Base-by-base conservation (phyloP, 805 yeast species). In the Candida silvicultrix region DNA sequence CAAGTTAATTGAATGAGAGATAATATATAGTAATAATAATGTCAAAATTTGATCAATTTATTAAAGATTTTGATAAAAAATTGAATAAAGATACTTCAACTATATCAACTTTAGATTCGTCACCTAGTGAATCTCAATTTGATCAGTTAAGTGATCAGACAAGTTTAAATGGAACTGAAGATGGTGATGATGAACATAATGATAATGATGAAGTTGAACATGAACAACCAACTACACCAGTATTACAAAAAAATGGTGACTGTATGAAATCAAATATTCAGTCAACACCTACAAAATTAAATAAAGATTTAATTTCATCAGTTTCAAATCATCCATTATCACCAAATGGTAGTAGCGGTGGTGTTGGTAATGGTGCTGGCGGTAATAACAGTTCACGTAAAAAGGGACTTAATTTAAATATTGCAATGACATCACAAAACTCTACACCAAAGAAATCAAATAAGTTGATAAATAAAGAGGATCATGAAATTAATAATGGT, bases 31-130 rank as follows among this genome's bases (percentile, higher is more conserved):
- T n/a, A n/a, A n/a, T n/a, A n/a, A n/a, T n/a, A 20, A 49, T 35
- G 55, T 34, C 58, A 45, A 60, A 62, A 46, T 66, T 68, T 44
- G 72, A 69, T 47, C 56, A 56, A 48, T 69, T 69, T 49, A 66
- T 69, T 19, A 60, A 62, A 44, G 60, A 62, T 38, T 59, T 64
- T 15, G 73, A 69, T 43, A 50, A 53, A 45, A 56, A 54, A 22
- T 44, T 67, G 34, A 49, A 65, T 37, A 57, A 65, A 15, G 73
- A 69, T 46, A 69, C 72, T 3, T 63, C 70, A 21, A 57, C 67
- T 2, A 47, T 60, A 41, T 54, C 49, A 23, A 57, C 61, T 1
- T 51, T 59, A 42, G n/a, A n/a, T n/a, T 38, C 57, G 45, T 44
- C 52, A 49, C 37, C 63, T 49, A 37, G 43, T 47, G 22, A 51